Evolutionary conservation across 1,284 basidiomycete genomes (phyloP), one percentile per base, ranked within the genome.

Genomic region (Moesziomyces globuligerus): DNA sequence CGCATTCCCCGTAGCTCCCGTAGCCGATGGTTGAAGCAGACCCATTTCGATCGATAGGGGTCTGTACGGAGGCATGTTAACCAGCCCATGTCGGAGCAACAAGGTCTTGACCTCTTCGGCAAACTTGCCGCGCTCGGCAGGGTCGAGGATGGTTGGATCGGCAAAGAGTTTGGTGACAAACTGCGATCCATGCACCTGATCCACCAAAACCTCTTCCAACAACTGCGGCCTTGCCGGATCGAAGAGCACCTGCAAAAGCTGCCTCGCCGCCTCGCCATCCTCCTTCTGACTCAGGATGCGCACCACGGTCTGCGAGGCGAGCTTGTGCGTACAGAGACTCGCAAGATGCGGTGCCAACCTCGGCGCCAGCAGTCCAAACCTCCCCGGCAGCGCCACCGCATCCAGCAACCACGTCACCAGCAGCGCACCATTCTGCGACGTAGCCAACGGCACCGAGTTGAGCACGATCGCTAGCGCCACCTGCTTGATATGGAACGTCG

Each of bases 341-440:
- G 92, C 92, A 34, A 98, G 87, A 82, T 98, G 94, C 37, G 96
- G 93, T 0, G 92, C 92, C 82, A 98, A 95, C 39, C 95, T 91
- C 45, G 93, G 93, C 1, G 95, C 93, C 39, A 98, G 86, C 46
- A 98, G 86, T 50, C 90, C 89, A 85, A 95, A 98, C 39, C 96
- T 88, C 4, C 94, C 95, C 1, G 92, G 90, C 84, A 99, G 90
- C 67, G 89, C 89, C 39, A 93, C 95, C 0, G 92, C 91, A 79
- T 99, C 96, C 59, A 98, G 87, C 26, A 99, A 87, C 96, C 96
- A 98, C 3, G 94, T 98, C 48, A 99, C 85, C 48, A 98, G 85
- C 53, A 99, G 85, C 0, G 95, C 92, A 44, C 96, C 96, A 77
- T 99, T 99, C 11, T 94, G 92, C 81, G 96, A 98, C 28, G 95